A percentile compares a stretch with the other conserved stretches of the same genome.
phyloP scores from a whole-genome alignment of 768 basidiomycete genomes.

The Boletus insuetus region DNA sequence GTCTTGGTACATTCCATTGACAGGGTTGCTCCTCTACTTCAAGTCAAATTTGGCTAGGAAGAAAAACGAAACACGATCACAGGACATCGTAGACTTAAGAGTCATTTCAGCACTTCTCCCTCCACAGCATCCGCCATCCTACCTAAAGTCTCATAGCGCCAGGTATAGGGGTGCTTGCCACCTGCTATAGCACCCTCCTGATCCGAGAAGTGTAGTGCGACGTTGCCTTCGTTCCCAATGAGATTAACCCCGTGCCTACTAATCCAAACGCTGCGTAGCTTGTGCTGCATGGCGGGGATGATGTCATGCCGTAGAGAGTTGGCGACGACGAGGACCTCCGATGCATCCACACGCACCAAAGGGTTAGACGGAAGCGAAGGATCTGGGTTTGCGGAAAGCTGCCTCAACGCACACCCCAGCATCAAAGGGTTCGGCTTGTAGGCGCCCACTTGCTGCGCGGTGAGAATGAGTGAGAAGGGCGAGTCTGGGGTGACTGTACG shows the following conservation, averaged over 20 bases:
- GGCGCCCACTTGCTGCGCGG: conserved; percentile 68
- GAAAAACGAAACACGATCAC: not conserved
- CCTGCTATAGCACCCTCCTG: conserved; percentile 14
- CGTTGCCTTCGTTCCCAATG: conserved; percentile 34
- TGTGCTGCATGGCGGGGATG: conserved; percentile 55
- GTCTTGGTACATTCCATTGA: too few relatives aligned
- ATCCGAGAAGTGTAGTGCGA: conserved; percentile 32
- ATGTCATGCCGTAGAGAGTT: conserved; percentile 69
- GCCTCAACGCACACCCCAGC: conserved; percentile 32
- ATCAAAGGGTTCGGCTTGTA: conserved; percentile 62
- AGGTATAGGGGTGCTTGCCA: conserved; percentile 37
- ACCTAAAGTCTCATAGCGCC: conserved; percentile 59
- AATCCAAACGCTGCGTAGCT: conserved; percentile 64
- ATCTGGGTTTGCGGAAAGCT: conserved; percentile 22
- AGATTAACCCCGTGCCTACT: conserved; percentile 38
- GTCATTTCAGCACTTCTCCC: conserved; percentile 27
- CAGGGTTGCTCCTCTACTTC: conserved; percentile 5
- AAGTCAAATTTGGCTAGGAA: not conserved
- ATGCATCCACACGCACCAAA: conserved; percentile 29
- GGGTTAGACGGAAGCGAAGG: conserved; percentile 19
- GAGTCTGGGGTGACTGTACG: conserved; percentile 44
- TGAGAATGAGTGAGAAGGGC: conserved; percentile 63
- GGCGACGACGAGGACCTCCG: conserved; percentile 60
- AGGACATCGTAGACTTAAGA: not conserved
- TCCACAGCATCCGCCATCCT: conserved; percentile 61